These are phyloP conservation scores for Fomitopsis betulina DNA, from an alignment of 1,284 basidiomycete genomes.

Conservation along the genomic window DNA sequence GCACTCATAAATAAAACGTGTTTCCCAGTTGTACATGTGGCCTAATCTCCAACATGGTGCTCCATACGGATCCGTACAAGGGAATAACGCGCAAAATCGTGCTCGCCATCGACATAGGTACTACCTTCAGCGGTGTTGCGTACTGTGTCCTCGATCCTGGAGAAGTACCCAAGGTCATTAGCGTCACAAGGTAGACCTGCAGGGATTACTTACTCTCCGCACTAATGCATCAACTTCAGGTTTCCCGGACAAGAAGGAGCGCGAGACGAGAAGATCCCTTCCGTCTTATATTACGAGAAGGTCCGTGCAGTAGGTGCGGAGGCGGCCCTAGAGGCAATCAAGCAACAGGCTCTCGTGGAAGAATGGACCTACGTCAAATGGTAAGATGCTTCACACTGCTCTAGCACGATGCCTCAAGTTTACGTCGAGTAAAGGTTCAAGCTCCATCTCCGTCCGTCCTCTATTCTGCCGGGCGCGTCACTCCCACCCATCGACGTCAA, in stretches of 20 bases:
- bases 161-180: constrained; percentile 39
- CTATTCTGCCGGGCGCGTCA: constrained; percentile 6
- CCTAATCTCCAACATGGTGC: background rate
- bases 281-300: constrained; percentile 49
- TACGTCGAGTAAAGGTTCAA: constrained; percentile 46
- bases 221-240: constrained; percentile 18
- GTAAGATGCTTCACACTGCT: constrained; percentile 24
- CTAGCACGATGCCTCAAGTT: background rate
- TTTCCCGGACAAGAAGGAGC: constrained; percentile 34
- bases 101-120: constrained; percentile 48
- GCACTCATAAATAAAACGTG: too few species aligned
- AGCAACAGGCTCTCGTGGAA: constrained; percentile 40
- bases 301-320: constrained; percentile 50
- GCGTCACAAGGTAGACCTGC: constrained; percentile 39
- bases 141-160: constrained; percentile 44
- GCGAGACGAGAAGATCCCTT: constrained; percentile 51
- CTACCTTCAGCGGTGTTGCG: constrained; percentile 47
- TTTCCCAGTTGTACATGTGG: too few species aligned
- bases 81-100: constrained; percentile 33
- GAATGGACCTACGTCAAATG: constrained; percentile 46
- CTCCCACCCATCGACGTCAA: constrained; percentile 41
- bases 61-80: background rate
- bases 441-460: constrained; percentile 43
- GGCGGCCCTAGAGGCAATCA: constrained; percentile 37
- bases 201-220: background rate